Conservation (phyloP, 495 filamentous ascomycete species). For the Cudoniella acicularis region DNA sequence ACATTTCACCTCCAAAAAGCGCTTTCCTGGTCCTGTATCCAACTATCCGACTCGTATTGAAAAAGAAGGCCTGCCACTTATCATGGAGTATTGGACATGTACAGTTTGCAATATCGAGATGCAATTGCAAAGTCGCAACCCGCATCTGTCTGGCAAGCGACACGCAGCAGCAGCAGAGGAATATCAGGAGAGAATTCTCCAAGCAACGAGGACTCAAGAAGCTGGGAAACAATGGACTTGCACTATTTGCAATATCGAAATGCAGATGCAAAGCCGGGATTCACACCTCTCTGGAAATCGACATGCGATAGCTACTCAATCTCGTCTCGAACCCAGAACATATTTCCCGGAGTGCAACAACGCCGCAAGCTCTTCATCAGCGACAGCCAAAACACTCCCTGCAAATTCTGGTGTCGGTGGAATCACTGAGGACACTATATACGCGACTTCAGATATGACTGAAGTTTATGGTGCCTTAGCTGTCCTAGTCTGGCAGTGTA, state of each 20-base stretch:
- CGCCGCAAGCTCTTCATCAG: neutral
- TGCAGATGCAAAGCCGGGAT: neutral
- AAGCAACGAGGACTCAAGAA: neutral
- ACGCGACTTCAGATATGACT: neutral
- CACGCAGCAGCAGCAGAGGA: neutral
- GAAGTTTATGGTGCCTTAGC: neutral
- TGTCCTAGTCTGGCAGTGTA: neutral
- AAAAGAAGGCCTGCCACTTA: neutral
- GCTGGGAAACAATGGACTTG: neutral
- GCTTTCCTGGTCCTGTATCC: neutral
- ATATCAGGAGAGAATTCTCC: slow-evolving; percentile 3
- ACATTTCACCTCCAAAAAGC: neutral
- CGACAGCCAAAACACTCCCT: neutral
- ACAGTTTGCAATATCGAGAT: neutral
- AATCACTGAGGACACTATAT: neutral
- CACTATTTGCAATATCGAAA: slow-evolving; percentile 2
- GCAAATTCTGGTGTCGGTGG: neutral
- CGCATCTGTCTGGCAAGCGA: slow-evolving; percentile 7
- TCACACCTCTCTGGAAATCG: slow-evolving; percentile 5
- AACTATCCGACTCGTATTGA: neutral
- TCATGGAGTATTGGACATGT: slow-evolving; percentile 3
- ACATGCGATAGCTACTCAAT: slow-evolving; percentile 2
- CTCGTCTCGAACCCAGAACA: neutral
- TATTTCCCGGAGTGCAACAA: neutral
- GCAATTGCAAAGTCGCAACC: neutral